Evolutionary conservation across 2,329 filamentous ascomycete genomes (phyloP).

Genomic region (Talaromyces sp.): DNA sequence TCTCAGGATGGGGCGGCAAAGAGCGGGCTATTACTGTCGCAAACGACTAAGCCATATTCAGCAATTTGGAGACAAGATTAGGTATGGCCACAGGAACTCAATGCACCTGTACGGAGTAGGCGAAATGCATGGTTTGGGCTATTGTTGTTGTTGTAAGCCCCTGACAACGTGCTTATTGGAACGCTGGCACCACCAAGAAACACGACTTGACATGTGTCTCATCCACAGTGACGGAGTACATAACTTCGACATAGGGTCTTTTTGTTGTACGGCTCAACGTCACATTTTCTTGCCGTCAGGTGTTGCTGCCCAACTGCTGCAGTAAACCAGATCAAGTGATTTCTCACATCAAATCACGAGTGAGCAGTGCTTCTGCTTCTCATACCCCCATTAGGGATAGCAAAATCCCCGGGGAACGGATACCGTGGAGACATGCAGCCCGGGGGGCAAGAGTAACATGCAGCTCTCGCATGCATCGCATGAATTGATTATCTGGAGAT

Average conservation of each 20-base stretch:
- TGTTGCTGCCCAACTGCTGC: slow-evolving; percentile 1
- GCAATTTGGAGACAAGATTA: neutral
- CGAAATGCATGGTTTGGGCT: neutral
- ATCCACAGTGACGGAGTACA: neutral
- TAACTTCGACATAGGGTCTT: neutral
- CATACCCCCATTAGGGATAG: neutral
- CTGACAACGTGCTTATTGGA: neutral
- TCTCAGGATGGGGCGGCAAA: neutral
- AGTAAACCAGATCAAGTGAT: neutral
- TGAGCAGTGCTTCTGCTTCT: neutral
- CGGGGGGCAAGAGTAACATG: neutral
- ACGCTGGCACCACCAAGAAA: neutral
- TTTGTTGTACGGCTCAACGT: neutral
- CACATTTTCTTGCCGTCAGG: neutral
- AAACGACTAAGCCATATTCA: neutral
- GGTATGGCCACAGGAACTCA: neutral
- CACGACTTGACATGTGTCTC: neutral
- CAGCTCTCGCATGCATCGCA: neutral
- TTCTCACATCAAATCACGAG: neutral
- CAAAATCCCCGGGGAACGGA: neutral
- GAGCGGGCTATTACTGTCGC: neutral
- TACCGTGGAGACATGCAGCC: neutral
- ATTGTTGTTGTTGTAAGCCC: neutral
- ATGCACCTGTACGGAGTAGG: neutral
- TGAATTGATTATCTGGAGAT: neutral